A percentile compares a stretch with the other conserved stretches of the same genome.
Conservation (phyloP, 2,329 filamentous ascomycete species). For the Cytospora piceicola region DNA sequence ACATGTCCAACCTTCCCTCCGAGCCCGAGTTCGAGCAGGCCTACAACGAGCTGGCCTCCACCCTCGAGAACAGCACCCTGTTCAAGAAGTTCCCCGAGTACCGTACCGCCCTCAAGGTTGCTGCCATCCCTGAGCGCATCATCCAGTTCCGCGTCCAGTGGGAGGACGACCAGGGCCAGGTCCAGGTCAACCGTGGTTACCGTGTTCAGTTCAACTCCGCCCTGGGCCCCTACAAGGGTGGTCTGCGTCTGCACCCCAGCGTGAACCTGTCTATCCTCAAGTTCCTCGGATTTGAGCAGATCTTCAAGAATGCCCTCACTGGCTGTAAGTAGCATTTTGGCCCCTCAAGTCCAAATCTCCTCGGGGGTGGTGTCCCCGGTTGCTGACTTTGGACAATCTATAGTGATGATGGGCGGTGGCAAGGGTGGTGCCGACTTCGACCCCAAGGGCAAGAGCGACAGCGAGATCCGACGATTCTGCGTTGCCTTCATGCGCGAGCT, state of each 20-base stretch:
- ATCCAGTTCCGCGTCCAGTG: conserved; percentile 97
- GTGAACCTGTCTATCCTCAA: conserved; percentile 85
- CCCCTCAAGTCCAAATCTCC: not conserved
- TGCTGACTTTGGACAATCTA: conserved; percentile 30
- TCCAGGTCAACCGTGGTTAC: conserved; percentile 93
- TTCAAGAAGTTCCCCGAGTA: conserved; percentile 96
- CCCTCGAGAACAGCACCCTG: conserved; percentile 89
- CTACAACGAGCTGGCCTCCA: conserved; percentile 94
- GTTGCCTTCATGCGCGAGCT: conserved; percentile 95
- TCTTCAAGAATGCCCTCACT: conserved; percentile 99
- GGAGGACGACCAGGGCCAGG: conserved; percentile 89
- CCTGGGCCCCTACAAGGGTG: conserved; percentile 97
- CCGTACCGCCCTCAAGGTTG: conserved; percentile 84
- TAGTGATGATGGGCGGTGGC: conserved; percentile 92
- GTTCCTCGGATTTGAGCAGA: conserved; percentile 98
- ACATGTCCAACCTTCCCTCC: conserved; percentile 80
- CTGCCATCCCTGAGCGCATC: conserved; percentile 89
- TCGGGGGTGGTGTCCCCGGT: conserved; percentile 18
- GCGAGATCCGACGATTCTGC: conserved; percentile 97
- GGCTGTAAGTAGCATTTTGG: conserved; percentile 66
- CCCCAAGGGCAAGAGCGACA: conserved; percentile 97
- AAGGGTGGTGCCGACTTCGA: conserved; percentile 99
- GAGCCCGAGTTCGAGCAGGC: conserved; percentile 99
- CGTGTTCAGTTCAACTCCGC: conserved; percentile 99
- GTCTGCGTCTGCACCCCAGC: conserved; percentile 89